phyloP scores from a whole-genome alignment of 2,329 filamentous ascomycete species.

The Curvularia eragrostidis region DNA sequence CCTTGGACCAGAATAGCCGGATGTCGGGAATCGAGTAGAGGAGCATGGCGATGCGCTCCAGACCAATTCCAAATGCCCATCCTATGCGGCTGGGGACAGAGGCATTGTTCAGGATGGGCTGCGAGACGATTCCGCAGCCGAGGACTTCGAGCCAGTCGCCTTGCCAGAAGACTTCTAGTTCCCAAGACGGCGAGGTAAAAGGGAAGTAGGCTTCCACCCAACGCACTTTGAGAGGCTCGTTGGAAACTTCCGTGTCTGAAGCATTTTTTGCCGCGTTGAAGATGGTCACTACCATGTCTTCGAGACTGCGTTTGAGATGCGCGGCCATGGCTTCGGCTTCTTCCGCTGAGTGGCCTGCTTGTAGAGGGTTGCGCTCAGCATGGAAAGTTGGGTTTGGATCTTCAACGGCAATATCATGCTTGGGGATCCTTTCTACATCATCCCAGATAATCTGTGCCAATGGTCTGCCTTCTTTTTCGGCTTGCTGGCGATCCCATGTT shows the following conservation, averaged over 20 bases:
- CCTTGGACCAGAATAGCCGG: constrained; percentile 91
- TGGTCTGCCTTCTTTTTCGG: constrained; percentile 52
- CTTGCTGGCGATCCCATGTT: constrained; percentile 78
- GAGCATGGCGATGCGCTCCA: constrained; percentile 97
- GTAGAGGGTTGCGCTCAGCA: constrained; percentile 80
- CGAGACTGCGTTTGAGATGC: constrained; percentile 88
- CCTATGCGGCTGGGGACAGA: constrained; percentile 77
- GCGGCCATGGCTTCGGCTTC: constrained; percentile 83
- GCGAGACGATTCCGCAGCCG: constrained; percentile 88
- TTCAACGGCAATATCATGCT: constrained; percentile 77
- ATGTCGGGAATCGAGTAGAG: constrained; percentile 97
- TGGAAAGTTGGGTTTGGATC: constrained; percentile 83
- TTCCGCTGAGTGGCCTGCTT: constrained; percentile 73
- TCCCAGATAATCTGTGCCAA: constrained; percentile 70
- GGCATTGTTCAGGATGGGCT: constrained; percentile 79
- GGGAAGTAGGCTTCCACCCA: constrained; percentile 99
- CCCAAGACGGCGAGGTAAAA: constrained; percentile 94
- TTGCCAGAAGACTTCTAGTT: constrained; percentile 93
- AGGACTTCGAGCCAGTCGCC: constrained; percentile 96
- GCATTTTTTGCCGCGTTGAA: constrained; percentile 78
- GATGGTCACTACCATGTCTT: constrained; percentile 87
- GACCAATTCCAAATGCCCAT: constrained; percentile 94
- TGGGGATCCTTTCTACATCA: constrained; percentile 74
- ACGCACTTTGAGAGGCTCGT: constrained; percentile 79
- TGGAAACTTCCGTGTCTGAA: constrained; percentile 51